Conservation (phyloP, 2,329 filamentous ascomycete genomes). For the Trichoderma atrobrunneum region DNA sequence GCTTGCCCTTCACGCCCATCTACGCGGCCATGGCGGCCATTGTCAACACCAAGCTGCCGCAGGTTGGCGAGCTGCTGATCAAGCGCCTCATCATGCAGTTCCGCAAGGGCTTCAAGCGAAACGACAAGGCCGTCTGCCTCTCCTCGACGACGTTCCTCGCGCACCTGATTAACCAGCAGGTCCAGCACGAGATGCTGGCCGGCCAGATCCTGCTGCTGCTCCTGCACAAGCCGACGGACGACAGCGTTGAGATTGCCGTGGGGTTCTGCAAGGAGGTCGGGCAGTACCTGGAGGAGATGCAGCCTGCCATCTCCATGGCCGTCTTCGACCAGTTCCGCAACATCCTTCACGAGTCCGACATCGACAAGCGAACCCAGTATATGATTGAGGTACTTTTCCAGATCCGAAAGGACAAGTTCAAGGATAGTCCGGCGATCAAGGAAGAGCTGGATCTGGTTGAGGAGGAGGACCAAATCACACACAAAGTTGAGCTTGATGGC, state of each 20-base stretch:
- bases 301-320: constrained; percentile 76
- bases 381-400: constrained; percentile 99
- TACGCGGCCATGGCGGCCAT: constrained; percentile 95
- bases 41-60: constrained; percentile 94
- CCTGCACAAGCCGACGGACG: constrained; percentile 91
- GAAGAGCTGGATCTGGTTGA: constrained; percentile 95
- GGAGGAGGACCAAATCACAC: constrained; percentile 97
- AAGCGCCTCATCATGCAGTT: constrained; percentile 87
- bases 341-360: constrained; percentile 93
- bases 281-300: constrained; percentile 94
- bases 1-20: constrained; percentile 92
- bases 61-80: constrained; percentile 87
- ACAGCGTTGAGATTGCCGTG: constrained; percentile 96
- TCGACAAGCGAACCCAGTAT: constrained; percentile 98
- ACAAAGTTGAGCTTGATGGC: constrained; percentile 77
- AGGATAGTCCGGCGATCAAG: constrained; percentile 85
- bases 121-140: constrained; percentile 94
- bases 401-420: constrained; percentile 92
- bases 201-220: constrained; percentile 91
- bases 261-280: constrained; percentile 90
- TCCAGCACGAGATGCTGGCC: constrained; percentile 88
- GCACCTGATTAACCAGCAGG: constrained; percentile 93
- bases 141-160: constrained; percentile 93
- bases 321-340: constrained; percentile 96
- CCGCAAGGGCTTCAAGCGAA: constrained; percentile 90